Percentiles rank a stretch among this genome's conserved stretches.
These are phyloP conservation scores for Rehmannia glutinosa DNA, from an alignment of 257 asterid genomes.

Conservation along the genomic window DNA sequence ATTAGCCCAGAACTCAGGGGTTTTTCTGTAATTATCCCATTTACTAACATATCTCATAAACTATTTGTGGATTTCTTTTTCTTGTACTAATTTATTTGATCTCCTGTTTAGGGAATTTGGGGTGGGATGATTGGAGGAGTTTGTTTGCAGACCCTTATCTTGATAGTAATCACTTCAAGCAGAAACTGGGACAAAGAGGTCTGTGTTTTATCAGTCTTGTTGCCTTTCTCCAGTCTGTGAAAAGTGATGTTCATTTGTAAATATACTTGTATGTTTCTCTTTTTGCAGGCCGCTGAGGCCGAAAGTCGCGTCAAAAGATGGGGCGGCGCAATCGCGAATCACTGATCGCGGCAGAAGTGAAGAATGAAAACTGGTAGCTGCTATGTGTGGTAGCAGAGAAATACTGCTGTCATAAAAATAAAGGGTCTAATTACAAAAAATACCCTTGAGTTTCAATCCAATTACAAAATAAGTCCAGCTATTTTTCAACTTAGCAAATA, in stretches of 20 bases:
- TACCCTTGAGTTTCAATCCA: too few relatives aligned
- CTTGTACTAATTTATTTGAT: not conserved
- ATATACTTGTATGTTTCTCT: not conserved
- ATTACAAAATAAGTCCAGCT: too few relatives aligned
- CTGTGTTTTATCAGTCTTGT: not conserved
- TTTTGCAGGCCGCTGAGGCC: conserved; percentile 55
- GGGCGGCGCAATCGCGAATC: conserved; percentile 44
- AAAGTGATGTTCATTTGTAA: not conserved
- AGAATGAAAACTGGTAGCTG: not conserved
- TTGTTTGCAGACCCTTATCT: conserved; percentile 63
- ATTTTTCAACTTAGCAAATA: too few relatives aligned
- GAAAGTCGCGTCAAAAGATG: conserved; percentile 50
- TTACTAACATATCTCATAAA: not conserved
- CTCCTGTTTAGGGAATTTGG: conserved; percentile 75
- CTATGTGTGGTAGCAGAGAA: too few relatives aligned
- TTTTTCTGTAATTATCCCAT: not conserved
- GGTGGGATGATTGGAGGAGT: conserved; percentile 86
- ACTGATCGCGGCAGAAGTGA: conserved; percentile 14
- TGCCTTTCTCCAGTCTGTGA: not conserved
- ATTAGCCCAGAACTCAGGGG: too few relatives aligned
- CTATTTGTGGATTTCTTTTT: not conserved
- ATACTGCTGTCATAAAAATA: not conserved
- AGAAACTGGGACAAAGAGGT: conserved; percentile 87
- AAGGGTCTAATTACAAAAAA: too few relatives aligned
- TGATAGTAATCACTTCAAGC: conserved; percentile 40